These are phyloP conservation scores for Gastrolobium bilobum DNA, from an alignment of 306 rosid species.

Conservation along the genomic window DNA sequence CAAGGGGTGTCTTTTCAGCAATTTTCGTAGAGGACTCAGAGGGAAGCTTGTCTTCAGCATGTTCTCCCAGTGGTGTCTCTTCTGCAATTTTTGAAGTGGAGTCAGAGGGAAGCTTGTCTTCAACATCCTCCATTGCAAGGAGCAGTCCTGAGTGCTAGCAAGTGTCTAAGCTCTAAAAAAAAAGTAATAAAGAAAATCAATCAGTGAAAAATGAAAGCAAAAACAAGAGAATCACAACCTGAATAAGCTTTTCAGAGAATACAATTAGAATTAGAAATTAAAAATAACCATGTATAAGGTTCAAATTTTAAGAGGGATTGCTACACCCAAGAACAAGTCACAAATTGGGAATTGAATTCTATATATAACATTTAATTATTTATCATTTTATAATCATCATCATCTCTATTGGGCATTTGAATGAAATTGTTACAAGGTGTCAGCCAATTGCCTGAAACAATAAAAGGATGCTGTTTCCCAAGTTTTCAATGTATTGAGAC, in stretches of 20 bases:
- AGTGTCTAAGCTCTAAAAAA: slow-evolving; percentile 56
- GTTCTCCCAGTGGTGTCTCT: slow-evolving; percentile 46
- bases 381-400: not conserved
- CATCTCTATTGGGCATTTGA: not conserved
- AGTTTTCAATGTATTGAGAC: slow-evolving; percentile 19
- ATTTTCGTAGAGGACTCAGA: slow-evolving; percentile 48
- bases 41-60: slow-evolving; percentile 50
- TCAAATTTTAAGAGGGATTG: slow-evolving; percentile 37
- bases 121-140: slow-evolving; percentile 73
- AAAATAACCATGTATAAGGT: not conserved
- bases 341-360: slow-evolving; percentile 21
- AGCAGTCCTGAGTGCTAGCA: slow-evolving; percentile 44
- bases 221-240: slow-evolving; percentile 20
- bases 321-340: slow-evolving; percentile 9
- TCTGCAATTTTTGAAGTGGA: slow-evolving; percentile 46
- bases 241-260: slow-evolving; percentile 11
- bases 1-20: slow-evolving; percentile 35
- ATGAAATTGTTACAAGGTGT: not conserved
- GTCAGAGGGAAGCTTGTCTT: slow-evolving; percentile 17
- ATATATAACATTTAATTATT: slow-evolving; percentile 21
- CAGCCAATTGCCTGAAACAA: not conserved
- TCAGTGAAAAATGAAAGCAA: slow-evolving; percentile 33
- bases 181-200: slow-evolving; percentile 43
- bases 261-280: slow-evolving; percentile 25
- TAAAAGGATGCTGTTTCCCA: not conserved